Conservation (phyloP, 2,329 filamentous ascomycete species). For the Ophiostoma himal-ulmi region DNA sequence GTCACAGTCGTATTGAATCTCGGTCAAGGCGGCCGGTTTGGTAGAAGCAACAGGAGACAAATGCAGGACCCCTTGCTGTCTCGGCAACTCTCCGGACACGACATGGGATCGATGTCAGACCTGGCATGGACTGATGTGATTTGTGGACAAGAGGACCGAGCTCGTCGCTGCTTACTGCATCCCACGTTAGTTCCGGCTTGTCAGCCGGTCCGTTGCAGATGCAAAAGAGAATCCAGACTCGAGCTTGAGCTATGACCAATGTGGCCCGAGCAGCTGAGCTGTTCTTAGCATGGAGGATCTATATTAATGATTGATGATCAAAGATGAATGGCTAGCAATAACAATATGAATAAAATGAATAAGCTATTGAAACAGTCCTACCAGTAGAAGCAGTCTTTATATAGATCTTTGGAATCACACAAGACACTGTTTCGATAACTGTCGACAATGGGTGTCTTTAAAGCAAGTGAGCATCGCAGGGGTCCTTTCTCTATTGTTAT, state of each 20-base stretch:
- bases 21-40: not conserved
- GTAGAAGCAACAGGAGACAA: not conserved
- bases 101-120: conserved; percentile 4
- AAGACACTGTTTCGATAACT: no score
- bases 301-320: no score
- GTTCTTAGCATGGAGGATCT: not conserved
- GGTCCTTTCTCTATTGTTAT: not conserved
- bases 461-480: not conserved
- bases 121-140: no score
- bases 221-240: not conserved
- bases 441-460: not conserved
- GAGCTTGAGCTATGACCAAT: conserved; percentile 4
- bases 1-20: conserved; percentile 9
- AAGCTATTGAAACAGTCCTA: not conserved
- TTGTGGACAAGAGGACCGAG: not conserved
- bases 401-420: no score
- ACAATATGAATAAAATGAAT: not conserved
- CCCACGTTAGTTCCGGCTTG: not conserved
- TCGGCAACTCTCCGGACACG: conserved; percentile 7
- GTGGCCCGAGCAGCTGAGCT: not conserved
- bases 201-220: not conserved
- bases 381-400: not conserved
- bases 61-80: not conserved
- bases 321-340: no score
- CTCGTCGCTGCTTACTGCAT: not conserved